phyloP scores from a whole-genome alignment of 345 rosid genomes.

The Eucalyptus pauciflora region DNA sequence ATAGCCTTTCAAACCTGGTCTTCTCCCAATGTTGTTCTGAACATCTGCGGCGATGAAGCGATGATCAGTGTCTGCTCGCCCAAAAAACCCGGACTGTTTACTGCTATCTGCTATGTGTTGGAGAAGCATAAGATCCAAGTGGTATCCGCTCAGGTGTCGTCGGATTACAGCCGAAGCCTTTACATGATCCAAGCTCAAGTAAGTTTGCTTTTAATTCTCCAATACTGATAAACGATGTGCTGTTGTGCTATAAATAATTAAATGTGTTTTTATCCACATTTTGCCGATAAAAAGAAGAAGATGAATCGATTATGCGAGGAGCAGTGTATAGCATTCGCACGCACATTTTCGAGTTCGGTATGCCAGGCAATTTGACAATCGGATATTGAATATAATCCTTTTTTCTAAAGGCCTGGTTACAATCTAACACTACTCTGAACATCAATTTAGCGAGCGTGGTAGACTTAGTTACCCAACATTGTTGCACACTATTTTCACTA shows the following conservation, averaged over 20 bases:
- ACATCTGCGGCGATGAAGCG: conserved; percentile 33
- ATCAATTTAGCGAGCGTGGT: background rate
- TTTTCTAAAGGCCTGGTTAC: background rate
- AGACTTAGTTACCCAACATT: background rate
- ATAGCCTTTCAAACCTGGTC: conserved; percentile 37
- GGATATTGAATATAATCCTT: background rate
- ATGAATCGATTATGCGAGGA: background rate
- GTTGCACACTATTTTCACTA: background rate
- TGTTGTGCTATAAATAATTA: background rate
- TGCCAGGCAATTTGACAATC: background rate
- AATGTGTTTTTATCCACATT: background rate
- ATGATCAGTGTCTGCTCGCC: conserved; percentile 33
- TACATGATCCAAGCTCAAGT: conserved; percentile 30
- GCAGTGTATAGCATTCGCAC: background rate
- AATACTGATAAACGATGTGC: background rate
- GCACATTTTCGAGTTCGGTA: background rate
- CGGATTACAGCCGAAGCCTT: conserved; percentile 15
- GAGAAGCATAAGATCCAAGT: conserved; percentile 41
- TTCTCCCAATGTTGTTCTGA: conserved; percentile 40
- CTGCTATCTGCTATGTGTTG: conserved; percentile 21
- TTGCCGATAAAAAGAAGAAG: background rate
- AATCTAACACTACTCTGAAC: background rate
- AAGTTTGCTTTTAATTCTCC: background rate
- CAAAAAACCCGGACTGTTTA: conserved; percentile 21
- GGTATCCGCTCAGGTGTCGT: conserved; percentile 33